Evolutionary conservation across 2,329 filamentous ascomycete genomes (phyloP), one percentile per base, ranked within the genome.

Genomic region (Pseudocercospora fuligena): DNA sequence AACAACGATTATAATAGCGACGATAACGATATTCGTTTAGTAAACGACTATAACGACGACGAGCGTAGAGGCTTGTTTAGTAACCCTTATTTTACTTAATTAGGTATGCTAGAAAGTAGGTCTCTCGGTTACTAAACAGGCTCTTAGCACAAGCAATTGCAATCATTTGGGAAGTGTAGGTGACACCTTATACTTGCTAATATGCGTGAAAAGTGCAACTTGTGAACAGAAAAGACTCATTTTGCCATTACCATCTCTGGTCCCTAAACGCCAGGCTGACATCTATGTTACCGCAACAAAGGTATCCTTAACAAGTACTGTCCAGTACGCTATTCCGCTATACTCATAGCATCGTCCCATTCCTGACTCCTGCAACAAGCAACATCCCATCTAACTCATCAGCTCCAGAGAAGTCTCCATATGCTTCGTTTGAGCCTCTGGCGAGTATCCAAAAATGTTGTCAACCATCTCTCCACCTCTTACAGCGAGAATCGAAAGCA

Each of bases 381-480:
- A 51, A 14, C 25, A 21, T 19, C 27, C n/a, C 33, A 43, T 27
- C 51, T 33, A 59, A 51, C 61, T 46, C 51, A 51, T 43, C 40
- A 62, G 33, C 66, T 68, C 60, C 46, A 69, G 65, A 23, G 60
- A 64, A 11, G 51, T 66, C 60, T 66, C 66, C 19, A 70, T 64
- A 11, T 64, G 66, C 66, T 64, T 66, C 58, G 57, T 57, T 36
- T 66, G 66, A 8, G 61, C 58, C 5, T 64, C 62, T 3, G 57
- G 60, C 9, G 68, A 61, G 36, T 67, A 68, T n/a, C 77, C 76
- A 60, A 80, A 79, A 43, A 80, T 77, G 58, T 71, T 77, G 33
- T 77, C 66, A 7, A 80, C 78, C 73, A 80, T 76, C 66, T 79
- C 78, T 16, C 77, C 78, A 16, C 76, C 77, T 60, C 78, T 68